Percentiles rank a stretch among this genome's conserved stretches.
Evolutionary conservation across 345 rosid species (phyloP).

Genomic region (Arabis hirsuta): DNA sequence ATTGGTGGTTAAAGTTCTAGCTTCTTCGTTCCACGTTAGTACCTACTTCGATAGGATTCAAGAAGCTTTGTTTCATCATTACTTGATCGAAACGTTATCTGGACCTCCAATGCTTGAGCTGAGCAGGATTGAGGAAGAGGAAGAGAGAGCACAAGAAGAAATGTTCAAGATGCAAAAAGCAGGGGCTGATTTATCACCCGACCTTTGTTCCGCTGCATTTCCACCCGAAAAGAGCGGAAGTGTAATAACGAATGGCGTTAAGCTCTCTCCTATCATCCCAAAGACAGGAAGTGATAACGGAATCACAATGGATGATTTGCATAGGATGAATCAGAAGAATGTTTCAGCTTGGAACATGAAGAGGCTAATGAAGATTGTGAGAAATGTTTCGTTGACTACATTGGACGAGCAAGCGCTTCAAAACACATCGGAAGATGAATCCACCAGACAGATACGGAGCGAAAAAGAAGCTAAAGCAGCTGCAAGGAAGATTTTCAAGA

Average conservation of each 20-base stretch:
- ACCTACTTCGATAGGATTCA: constrained; percentile 93
- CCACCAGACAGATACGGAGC: constrained; percentile 62
- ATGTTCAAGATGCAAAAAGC: constrained; percentile 59
- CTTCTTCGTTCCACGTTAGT: constrained; percentile 90
- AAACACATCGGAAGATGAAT: constrained; percentile 57
- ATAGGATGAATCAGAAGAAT: constrained; percentile 71
- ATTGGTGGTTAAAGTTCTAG: constrained; percentile 74
- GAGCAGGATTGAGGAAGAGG: constrained; percentile 54
- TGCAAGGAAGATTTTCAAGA: constrained; percentile 82
- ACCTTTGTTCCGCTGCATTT: constrained; percentile 55
- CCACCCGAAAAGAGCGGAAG: constrained; percentile 51
- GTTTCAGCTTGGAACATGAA: constrained; percentile 99
- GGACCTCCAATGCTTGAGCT: constrained; percentile 77
- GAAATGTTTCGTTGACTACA: constrained; percentile 71
- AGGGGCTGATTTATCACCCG: constrained; percentile 64
- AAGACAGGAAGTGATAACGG: constrained; percentile 44
- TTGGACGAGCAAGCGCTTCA: constrained; percentile 72
- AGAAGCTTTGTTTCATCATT: constrained; percentile 78
- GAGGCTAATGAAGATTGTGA: constrained; percentile 83
- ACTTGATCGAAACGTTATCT: constrained; percentile 75
- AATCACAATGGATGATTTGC: constrained; percentile 67
- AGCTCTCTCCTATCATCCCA: constrained; percentile 43
- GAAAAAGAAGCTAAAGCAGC: constrained; percentile 88
- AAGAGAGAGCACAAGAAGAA: constrained; percentile 55
- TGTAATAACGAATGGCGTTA: constrained; percentile 39